Conservation (phyloP, 352 stramenopile species). For the Elongisporangium anandrum region DNA sequence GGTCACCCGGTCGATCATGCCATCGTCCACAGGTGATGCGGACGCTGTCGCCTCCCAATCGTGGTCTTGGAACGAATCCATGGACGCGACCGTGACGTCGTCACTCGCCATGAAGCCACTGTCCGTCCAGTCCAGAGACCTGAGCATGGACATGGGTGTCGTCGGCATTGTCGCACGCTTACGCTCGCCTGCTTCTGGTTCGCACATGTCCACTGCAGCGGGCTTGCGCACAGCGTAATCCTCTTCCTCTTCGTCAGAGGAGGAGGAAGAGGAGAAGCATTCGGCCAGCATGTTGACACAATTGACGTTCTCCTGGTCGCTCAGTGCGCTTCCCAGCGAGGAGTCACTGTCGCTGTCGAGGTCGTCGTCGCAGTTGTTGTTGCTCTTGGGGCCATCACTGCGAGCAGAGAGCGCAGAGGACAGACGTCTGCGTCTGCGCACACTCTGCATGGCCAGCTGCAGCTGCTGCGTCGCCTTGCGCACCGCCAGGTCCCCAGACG, state of each 20-base stretch:
- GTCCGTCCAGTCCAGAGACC: background rate
- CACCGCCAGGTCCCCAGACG: slow-evolving; percentile 13
- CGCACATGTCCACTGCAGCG: background rate
- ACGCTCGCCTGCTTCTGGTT: background rate
- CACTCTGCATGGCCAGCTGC: slow-evolving; percentile 42
- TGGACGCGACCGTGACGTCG: background rate
- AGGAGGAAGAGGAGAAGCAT: background rate
- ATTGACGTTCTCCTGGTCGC: background rate
- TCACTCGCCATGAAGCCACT: background rate
- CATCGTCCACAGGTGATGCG: background rate
- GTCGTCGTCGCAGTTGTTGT: background rate
- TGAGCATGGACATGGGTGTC: background rate
- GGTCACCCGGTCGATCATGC: slow-evolving; percentile 15
- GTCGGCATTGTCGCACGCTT: background rate
- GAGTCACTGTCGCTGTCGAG: background rate
- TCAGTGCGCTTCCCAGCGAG: background rate
- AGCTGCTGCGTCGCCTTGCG: slow-evolving; percentile 50
- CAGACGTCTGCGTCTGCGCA: slow-evolving; percentile 12
- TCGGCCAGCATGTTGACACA: background rate
- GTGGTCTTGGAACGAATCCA: background rate
- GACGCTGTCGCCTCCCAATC: background rate
- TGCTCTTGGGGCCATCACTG: background rate
- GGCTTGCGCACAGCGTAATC: background rate
- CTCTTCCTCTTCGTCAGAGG: background rate
- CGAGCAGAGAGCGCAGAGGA: background rate